phyloP scores from a whole-genome alignment of 1,284 basidiomycete species.

The Apiotrichum montevideense region DNA sequence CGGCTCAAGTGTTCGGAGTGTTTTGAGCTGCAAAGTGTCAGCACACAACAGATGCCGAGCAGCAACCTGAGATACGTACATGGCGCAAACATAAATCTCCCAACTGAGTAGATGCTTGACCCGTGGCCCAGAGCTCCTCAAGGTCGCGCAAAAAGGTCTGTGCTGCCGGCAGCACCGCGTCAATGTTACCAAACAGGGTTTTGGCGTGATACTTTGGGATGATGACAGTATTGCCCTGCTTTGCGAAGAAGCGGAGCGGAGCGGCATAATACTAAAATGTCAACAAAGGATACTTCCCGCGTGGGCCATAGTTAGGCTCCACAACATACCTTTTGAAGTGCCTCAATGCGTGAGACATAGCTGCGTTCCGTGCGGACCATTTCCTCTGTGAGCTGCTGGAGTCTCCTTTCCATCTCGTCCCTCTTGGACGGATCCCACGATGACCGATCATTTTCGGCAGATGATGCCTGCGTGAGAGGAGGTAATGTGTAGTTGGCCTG shows the following conservation, averaged over 20 bases:
- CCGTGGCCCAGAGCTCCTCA: constrained; percentile 60
- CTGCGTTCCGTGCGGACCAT: constrained; percentile 43
- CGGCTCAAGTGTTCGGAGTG: constrained; percentile 73
- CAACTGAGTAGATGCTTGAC: constrained; percentile 56
- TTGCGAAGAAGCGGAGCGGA: constrained; percentile 77
- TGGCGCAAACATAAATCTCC: constrained; percentile 82
- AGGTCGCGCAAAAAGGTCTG: constrained; percentile 78
- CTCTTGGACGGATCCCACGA: constrained; percentile 26
- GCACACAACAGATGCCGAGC: neutral
- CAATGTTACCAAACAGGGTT: constrained; percentile 87
- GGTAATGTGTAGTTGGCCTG: constrained; percentile 8
- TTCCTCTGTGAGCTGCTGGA: constrained; percentile 38
- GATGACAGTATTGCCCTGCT: constrained; percentile 75
- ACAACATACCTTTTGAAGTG: constrained; percentile 36
- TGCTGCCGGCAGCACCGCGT: constrained; percentile 78
- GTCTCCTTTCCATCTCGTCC: constrained; percentile 28
- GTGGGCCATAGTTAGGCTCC: neutral
- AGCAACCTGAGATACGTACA: constrained; percentile 39
- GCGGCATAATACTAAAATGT: constrained; percentile 67
- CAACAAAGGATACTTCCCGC: neutral
- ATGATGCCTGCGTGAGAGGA: constrained; percentile 20
- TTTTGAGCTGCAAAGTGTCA: constrained; percentile 55
- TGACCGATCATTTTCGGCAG: neutral
- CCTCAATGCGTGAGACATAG: constrained; percentile 39
- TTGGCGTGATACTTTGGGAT: constrained; percentile 86